Evolutionary conservation across 495 filamentous ascomycete genomes (phyloP).

Genomic region (Aspergillus incahuasiensis): DNA sequence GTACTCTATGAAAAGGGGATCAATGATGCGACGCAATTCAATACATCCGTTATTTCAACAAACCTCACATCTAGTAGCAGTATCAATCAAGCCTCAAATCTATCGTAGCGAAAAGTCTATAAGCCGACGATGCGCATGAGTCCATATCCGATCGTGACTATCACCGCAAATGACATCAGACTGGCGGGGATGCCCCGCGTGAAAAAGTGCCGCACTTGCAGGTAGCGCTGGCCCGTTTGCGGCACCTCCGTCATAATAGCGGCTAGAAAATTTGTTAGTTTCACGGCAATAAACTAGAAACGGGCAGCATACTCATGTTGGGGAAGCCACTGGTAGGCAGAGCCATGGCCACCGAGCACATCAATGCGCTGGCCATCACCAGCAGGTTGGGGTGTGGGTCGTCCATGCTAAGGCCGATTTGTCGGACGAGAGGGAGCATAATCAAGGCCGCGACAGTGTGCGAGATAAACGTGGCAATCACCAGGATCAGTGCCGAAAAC

Average conservation of each 20-base stretch:
- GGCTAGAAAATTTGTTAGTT: constrained; percentile 49
- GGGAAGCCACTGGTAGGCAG: constrained; percentile 95
- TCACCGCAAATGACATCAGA: constrained; percentile 73
- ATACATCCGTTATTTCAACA: background rate
- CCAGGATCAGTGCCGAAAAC: constrained; percentile 78
- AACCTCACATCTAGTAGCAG: background rate
- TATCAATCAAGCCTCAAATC: background rate
- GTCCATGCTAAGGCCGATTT: constrained; percentile 78
- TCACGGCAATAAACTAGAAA: constrained; percentile 1
- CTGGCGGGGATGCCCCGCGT: constrained; percentile 82
- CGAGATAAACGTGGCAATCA: constrained; percentile 96
- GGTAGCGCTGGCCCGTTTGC: constrained; percentile 83
- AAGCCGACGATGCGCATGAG: constrained; percentile 73
- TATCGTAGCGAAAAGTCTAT: background rate
- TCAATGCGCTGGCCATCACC: constrained; percentile 76
- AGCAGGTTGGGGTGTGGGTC: constrained; percentile 90
- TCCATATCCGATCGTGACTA: constrained; percentile 81
- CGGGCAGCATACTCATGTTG: constrained; percentile 85
- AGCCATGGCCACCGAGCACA: constrained; percentile 75
- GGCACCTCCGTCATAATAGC: constrained; percentile 99
- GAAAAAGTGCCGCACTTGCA: constrained; percentile 91
- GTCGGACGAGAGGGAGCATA: constrained; percentile 81
- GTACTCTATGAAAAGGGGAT: constrained; percentile 17
- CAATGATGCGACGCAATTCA: background rate
- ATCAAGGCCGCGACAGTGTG: constrained; percentile 97